Conservation (phyloP, 78 protist genomes). For the Isochrysis galbana region DNA sequence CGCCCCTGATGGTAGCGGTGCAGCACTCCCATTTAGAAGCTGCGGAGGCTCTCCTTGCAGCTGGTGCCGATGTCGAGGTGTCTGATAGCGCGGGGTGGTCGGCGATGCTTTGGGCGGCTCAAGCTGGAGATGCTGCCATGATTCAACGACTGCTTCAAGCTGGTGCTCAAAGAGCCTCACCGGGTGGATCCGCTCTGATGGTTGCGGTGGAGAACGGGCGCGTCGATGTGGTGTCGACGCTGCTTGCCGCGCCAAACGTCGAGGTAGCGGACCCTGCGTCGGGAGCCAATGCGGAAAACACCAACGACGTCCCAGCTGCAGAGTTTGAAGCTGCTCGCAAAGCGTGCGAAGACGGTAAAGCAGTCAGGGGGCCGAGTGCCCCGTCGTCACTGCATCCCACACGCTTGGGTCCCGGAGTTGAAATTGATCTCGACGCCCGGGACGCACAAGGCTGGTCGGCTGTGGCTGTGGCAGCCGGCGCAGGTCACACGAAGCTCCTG, state of each 20-base stretch:
- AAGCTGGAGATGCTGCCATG: not conserved
- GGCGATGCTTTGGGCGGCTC: slow-evolving; percentile 18
- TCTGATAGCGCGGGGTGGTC: not conserved
- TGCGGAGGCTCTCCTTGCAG: not conserved
- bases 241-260: not conserved
- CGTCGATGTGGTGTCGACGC: not conserved
- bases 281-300: not conserved
- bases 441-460: slow-evolving; percentile 9
- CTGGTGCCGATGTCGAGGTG: not conserved
- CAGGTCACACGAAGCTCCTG: not conserved
- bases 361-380: no score
- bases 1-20: not conserved
- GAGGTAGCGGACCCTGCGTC: not conserved
- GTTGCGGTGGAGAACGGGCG: not conserved
- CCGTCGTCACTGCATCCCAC: no score
- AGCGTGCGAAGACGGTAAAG: no score
- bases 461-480: not conserved
- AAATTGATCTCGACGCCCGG: not conserved
- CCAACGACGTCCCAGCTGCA: not conserved
- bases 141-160: not conserved
- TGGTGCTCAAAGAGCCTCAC: not conserved
- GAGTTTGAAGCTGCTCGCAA: no score
- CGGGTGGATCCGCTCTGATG: not conserved
- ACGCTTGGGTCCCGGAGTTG: not conserved
- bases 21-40: not conserved